A percentile compares a stretch with the other conserved stretches of the same genome.
Conservation (phyloP, 176 grass and related monocot species). For the Rhipidocladum racemiflorum region DNA sequence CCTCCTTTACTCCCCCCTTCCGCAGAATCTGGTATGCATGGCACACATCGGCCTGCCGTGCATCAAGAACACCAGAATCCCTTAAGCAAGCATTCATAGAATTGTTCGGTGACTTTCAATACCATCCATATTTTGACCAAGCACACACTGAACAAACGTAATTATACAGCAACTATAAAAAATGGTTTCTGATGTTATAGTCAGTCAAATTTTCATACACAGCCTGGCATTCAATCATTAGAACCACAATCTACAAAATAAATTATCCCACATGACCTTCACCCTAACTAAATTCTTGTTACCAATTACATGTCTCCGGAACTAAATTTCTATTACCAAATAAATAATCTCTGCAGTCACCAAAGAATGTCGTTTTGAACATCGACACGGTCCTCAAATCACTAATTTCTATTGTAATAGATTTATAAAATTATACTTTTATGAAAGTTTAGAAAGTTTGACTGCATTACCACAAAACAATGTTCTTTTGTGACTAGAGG, state of each 20-base stretch:
- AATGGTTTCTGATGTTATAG: not conserved
- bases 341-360: not conserved
- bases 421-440: too few relatives aligned
- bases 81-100: constrained; percentile 7
- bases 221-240: not conserved
- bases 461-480: too few relatives aligned
- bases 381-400: too few relatives aligned
- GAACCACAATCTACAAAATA: not conserved
- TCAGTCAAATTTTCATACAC: not conserved
- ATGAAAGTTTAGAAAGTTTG: too few relatives aligned
- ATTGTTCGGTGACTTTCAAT: not conserved
- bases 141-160: not conserved
- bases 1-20: constrained; percentile 69
- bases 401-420: too few relatives aligned
- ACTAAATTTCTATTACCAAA: constrained; percentile 1
- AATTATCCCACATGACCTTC: not conserved
- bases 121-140: not conserved
- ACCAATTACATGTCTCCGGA: not conserved
- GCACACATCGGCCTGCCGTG: constrained; percentile 77
- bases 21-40: constrained; percentile 82
- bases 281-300: constrained; percentile 3
- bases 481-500: too few relatives aligned
- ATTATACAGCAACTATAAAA: not conserved
- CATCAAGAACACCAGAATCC: not conserved
- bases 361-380: too few relatives aligned